Evolutionary conservation across 1,284 basidiomycete species (phyloP).

Genomic region (Ceratobasidium theobromae): DNA sequence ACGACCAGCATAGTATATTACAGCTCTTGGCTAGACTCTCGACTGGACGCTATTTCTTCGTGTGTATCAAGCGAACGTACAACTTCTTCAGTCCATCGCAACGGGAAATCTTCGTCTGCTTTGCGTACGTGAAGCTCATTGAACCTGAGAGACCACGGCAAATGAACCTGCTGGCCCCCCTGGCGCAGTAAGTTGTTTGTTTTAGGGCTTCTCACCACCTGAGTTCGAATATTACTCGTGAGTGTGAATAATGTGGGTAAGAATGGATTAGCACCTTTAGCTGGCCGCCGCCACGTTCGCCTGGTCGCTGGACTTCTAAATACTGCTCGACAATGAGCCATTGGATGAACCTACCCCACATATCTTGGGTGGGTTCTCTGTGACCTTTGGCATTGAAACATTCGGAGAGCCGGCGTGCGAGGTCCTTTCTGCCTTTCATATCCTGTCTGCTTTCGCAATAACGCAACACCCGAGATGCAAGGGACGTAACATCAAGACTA

Average conservation of each 20-base stretch:
- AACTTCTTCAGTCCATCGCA: constrained; percentile 12
- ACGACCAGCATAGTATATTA: not conserved
- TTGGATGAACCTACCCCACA: constrained; percentile 14
- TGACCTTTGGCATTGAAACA: not conserved
- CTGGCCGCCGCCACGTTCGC: constrained; percentile 11
- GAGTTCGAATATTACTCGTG: not conserved
- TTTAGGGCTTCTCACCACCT: not conserved
- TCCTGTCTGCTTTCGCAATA: not conserved
- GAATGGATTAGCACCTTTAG: not conserved
- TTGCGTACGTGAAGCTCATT: not conserved
- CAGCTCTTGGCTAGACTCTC: not conserved
- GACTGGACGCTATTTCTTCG: not conserved
- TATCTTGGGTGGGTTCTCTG: not conserved
- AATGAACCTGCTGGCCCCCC: not conserved
- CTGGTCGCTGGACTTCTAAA: constrained; percentile 7
- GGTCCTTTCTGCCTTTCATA: not conserved
- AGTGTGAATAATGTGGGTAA: not conserved
- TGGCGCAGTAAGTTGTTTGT: not conserved
- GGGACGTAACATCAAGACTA: constrained; percentile 2
- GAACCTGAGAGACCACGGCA: constrained; percentile 25
- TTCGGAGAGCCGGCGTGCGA: not conserved
- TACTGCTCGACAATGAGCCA: constrained; percentile 17
- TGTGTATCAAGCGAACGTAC: not conserved
- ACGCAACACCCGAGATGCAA: constrained; percentile 6
- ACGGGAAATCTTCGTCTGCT: not conserved